phyloP scores from a whole-genome alignment of 2,329 filamentous ascomycete species.

The Fusarium hainanense region DNA sequence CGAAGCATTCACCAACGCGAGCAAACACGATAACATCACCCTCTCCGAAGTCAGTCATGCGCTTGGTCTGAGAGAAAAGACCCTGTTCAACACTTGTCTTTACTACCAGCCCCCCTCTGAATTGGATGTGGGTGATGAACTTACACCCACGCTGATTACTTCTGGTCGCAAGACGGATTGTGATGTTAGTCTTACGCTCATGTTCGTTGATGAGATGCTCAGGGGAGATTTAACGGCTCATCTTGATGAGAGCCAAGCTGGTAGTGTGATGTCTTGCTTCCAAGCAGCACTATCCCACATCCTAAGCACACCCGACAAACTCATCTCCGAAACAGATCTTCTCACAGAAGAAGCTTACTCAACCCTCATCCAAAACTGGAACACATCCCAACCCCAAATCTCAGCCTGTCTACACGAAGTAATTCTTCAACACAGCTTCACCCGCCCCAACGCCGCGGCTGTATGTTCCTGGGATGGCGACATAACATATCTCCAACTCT shows the following conservation, averaged over 20 bases:
- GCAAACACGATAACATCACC: conserved; percentile 57
- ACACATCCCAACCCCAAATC: conserved; percentile 53
- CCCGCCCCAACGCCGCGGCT: conserved; percentile 55
- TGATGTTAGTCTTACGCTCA: conserved; percentile 59
- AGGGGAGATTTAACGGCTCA: conserved; percentile 57
- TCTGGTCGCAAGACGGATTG: conserved; percentile 56
- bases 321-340: conserved; percentile 60
- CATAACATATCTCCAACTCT: conserved; percentile 56
- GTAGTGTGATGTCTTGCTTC: conserved; percentile 64
- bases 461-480: conserved; percentile 59
- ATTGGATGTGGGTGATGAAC: not conserved
- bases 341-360: conserved; percentile 67
- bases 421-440: conserved; percentile 54
- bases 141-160: conserved; percentile 27
- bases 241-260: conserved; percentile 50
- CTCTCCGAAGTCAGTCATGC: conserved; percentile 60
- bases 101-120: conserved; percentile 58
- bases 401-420: conserved; percentile 59
- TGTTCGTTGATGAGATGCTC: conserved; percentile 56
- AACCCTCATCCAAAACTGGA: conserved; percentile 65
- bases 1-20: conserved; percentile 39
- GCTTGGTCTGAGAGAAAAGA: conserved; percentile 55
- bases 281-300: conserved; percentile 62
- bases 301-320: conserved; percentile 54
- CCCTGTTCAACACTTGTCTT: conserved; percentile 64